Base-by-base conservation (phyloP, 192 early-diverging fungal species). In the Ambispora gerdemannii region DNA sequence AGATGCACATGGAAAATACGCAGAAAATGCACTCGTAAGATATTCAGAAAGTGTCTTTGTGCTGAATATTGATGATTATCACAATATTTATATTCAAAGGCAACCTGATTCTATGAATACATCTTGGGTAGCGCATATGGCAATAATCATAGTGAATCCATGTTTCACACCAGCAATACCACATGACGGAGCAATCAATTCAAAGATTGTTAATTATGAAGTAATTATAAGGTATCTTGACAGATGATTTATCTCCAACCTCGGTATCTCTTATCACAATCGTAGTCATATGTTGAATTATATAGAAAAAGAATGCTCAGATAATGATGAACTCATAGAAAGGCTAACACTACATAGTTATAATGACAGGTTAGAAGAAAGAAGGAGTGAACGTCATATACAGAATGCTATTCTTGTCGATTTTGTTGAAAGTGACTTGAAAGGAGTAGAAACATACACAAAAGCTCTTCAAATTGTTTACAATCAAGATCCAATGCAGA, bases 371-470 rank as follows among this genome's bases (percentile, higher is more conserved):
- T 17, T 63, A 15, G 32, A 15, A 22, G 61, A 63, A 62, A 63
- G 20, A 36, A 38, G 38, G 61, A n/a, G 32, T 22, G 61, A 36
- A 7, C 33, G 61, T 4, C 33, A 63, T 63, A 36, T 63, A 63
- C 61, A 38, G 61, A 63, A 63, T 35, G 61, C 61, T 19, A 63
- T 63, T 35, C 61, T 63, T 22, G 15, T 63, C 25, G 61, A 63
- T 38, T 63, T 63, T 33, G 36, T 38, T 7, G 33, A 63, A 63
- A 33, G 36, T 28, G 15, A 6, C 33, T 63, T 63, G 33, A 63
- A 63, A 33, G 19, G 33, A 24, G n/a, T 63, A 4, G 61, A 38
- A 38, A 35, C 4, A 34, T 63, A 63, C 38, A 63, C 53, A 28
- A 7, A 56, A n/a, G n/a, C n/a, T n/a, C n/a, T n/a, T n/a, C n/a